These are phyloP conservation scores for Leccinum barrowsii DNA, from an alignment of 768 basidiomycete species.

Conservation along the genomic window DNA sequence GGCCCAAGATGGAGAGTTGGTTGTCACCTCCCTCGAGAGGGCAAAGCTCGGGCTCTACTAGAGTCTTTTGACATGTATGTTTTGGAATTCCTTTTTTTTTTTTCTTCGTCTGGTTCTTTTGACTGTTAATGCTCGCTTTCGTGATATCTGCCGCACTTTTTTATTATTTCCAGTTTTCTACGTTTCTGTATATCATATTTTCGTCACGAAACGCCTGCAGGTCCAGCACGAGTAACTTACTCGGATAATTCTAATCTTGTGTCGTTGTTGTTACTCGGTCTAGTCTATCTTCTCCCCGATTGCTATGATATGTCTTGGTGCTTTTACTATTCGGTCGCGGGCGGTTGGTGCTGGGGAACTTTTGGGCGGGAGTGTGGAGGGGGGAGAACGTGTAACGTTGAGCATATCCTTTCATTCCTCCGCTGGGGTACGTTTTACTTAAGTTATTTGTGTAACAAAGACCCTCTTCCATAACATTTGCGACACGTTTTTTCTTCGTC, in stretches of 20 bases:
- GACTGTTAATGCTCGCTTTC: constrained; percentile 8
- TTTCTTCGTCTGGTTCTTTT: constrained; percentile 2
- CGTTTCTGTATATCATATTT: constrained; percentile 26
- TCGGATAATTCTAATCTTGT: constrained; percentile 30
- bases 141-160: constrained; percentile 1
- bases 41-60: constrained; percentile 29
- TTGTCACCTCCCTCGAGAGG: constrained; percentile 28
- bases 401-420: neutral
- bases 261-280: constrained; percentile 10
- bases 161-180: constrained; percentile 10
- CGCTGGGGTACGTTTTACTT: neutral
- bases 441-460: neutral
- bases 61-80: constrained; percentile 25
- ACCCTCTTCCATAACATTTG: neutral
- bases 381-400: neutral
- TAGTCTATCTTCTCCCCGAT: constrained; percentile 8
- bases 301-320: constrained; percentile 15
- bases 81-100: neutral
- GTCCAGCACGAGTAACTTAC: constrained; percentile 32
- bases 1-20: constrained; percentile 37
- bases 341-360: neutral
- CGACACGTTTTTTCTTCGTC: constrained; percentile 3
- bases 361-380: neutral
- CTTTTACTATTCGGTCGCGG: neutral
- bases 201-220: constrained; percentile 21